Evolutionary conservation across 208 protist genomes (phyloP).

Genomic region (Leishmania aethiopica): DNA sequence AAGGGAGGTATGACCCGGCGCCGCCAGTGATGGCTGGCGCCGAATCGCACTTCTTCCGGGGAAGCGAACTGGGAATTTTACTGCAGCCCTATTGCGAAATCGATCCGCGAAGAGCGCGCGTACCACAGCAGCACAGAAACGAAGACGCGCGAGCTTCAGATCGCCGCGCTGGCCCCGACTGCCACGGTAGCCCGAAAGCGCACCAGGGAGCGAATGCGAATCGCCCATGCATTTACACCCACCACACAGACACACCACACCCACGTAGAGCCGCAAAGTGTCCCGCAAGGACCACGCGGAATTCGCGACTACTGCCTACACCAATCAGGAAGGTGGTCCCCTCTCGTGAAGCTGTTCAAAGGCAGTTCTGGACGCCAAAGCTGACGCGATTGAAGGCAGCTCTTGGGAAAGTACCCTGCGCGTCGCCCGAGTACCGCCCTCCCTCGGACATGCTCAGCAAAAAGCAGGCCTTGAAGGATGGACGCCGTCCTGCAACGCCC

Average conservation of each 20-base stretch:
- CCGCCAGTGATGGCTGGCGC: not conserved
- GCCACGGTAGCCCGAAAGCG: not conserved
- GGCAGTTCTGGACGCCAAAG: not conserved
- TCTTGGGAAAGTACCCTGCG: not conserved
- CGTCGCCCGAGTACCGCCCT: not conserved
- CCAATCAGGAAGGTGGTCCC: not conserved
- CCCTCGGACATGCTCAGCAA: not conserved
- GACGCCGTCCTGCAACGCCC: not conserved
- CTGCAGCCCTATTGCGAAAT: not conserved
- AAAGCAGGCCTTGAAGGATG: not conserved
- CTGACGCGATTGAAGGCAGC: not conserved
- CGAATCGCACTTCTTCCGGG: not conserved
- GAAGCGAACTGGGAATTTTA: not conserved
- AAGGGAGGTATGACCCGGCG: not conserved
- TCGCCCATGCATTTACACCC: not conserved
- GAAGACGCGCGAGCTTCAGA: not conserved
- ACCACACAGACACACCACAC: not conserved
- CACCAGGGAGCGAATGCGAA: not conserved
- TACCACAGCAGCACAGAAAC: not conserved
- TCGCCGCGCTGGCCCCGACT: not conserved
- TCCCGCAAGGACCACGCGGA: not conserved
- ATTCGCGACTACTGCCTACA: not conserved
- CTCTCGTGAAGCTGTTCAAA: not conserved
- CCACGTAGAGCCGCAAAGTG: not conserved
- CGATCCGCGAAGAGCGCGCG: not conserved